Conservation (phyloP, 441 rosid species). For the Croton setiger region DNA sequence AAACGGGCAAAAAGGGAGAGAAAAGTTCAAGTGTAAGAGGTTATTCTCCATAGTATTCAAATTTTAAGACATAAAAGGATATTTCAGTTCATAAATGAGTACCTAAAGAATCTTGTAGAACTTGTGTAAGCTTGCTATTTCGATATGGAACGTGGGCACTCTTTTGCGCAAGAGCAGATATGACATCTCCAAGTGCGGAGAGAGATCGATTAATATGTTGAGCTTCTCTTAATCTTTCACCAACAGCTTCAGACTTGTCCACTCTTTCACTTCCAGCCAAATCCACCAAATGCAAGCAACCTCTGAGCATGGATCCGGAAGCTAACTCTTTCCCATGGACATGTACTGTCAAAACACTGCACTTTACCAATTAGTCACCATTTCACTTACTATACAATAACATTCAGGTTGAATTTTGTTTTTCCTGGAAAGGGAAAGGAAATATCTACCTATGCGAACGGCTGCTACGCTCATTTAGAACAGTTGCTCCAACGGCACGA, state of each 20-base stretch:
- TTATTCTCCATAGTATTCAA: too few relatives aligned
- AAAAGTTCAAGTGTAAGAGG: slow-evolving; percentile 6
- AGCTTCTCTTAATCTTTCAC: slow-evolving; percentile 95
- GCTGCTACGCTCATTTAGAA: slow-evolving; percentile 88
- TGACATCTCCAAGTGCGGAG: slow-evolving; percentile 92
- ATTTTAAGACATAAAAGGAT: too few relatives aligned
- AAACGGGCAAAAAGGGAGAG: not conserved
- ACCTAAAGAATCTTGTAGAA: slow-evolving; percentile 89
- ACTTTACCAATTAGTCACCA: not conserved
- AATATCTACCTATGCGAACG: slow-evolving; percentile 82
- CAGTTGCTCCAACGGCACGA: slow-evolving; percentile 95
- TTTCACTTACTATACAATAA: not conserved
- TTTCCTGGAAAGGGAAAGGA: not conserved
- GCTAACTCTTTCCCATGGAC: slow-evolving; percentile 76
- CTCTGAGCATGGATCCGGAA: slow-evolving; percentile 75
- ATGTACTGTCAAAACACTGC: slow-evolving; percentile 87
- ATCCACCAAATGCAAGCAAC: slow-evolving; percentile 91
- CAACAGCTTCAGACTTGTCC: slow-evolving; percentile 90
- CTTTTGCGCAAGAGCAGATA: slow-evolving; percentile 91
- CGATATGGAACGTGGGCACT: slow-evolving; percentile 85
- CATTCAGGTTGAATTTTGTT: too few relatives aligned
- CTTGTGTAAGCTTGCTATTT: slow-evolving; percentile 95
- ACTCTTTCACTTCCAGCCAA: slow-evolving; percentile 98
- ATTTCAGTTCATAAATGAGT: not conserved
- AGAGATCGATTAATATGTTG: slow-evolving; percentile 88